Evolutionary conservation across 441 rosid genomes (phyloP).

Genomic region (Sinapis alba): DNA sequence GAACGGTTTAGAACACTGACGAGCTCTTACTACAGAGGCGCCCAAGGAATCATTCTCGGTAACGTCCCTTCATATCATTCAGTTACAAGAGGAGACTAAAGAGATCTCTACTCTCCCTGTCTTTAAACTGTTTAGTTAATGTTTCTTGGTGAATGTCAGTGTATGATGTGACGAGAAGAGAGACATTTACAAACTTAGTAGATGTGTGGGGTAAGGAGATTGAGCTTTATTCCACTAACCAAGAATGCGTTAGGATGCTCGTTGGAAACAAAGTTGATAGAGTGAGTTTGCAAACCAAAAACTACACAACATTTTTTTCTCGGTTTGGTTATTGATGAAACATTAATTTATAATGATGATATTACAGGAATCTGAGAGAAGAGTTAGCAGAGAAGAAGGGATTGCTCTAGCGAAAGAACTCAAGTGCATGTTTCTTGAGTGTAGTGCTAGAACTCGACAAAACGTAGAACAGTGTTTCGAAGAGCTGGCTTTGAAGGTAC

Average conservation of each 20-base stretch:
- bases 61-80: slow-evolving; percentile 14
- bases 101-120: slow-evolving; percentile 7
- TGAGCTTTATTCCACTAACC: slow-evolving; percentile 65
- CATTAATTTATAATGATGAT: not conserved
- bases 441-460: slow-evolving; percentile 68
- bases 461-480: slow-evolving; percentile 72
- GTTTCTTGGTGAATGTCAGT: slow-evolving; percentile 41
- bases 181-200: slow-evolving; percentile 59
- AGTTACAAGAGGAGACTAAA: not conserved
- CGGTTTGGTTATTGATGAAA: slow-evolving; percentile 13
- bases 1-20: slow-evolving; percentile 87
- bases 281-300: slow-evolving; percentile 43
- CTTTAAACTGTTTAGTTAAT: slow-evolving; percentile 4
- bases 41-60: slow-evolving; percentile 88
- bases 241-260: slow-evolving; percentile 64
- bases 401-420: slow-evolving; percentile 58
- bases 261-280: slow-evolving; percentile 77
- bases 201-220: slow-evolving; percentile 77
- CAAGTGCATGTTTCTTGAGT: slow-evolving; percentile 59
- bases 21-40: slow-evolving; percentile 86
- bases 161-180: slow-evolving; percentile 70
- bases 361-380: slow-evolving; percentile 67
- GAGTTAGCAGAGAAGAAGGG: slow-evolving; percentile 65
- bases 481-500: slow-evolving; percentile 68
- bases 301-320: not conserved